Percentiles rank a stretch among this genome's conserved stretches.
Evolutionary conservation across 139 green algal genomes (phyloP).

Genomic region (Axilococcus clingmanii): DNA sequence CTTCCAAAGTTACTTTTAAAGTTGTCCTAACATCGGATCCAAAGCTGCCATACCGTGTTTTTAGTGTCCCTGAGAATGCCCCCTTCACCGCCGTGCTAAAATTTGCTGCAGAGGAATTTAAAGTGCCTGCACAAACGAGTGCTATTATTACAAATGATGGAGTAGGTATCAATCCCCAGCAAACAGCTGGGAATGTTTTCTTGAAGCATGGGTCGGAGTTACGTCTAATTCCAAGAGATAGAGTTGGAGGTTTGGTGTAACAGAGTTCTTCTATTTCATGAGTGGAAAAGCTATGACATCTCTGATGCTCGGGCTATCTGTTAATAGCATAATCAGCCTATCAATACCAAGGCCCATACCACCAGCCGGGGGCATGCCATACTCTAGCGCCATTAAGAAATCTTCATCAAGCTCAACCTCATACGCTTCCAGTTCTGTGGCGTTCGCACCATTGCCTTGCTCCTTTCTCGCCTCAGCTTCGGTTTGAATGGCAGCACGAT

Average conservation of each 20-base stretch:
- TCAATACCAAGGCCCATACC: conserved; percentile 98
- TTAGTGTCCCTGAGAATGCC: conserved; percentile 90
- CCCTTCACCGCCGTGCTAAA: conserved; percentile 96
- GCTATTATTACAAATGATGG: conserved; percentile 98
- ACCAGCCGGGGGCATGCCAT: conserved; percentile 93
- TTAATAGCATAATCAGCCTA: conserved; percentile 95
- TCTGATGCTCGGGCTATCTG: conserved; percentile 80
- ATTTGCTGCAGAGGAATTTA: conserved; percentile 96
- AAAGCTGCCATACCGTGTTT: conserved; percentile 92
- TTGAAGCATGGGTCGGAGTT: conserved; percentile 93
- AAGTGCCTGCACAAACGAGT: conserved; percentile 75
- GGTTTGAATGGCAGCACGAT: conserved; percentile 17
- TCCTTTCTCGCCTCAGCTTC: conserved; percentile 8
- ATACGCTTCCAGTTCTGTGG: conserved; percentile 21
- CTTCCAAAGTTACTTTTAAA: conserved; percentile 96
- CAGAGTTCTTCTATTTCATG: conserved; percentile 52
- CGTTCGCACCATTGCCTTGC: background rate
- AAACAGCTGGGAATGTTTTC: conserved; percentile 93
- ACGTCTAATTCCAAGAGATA: conserved; percentile 85
- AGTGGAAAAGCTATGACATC: conserved; percentile 97
- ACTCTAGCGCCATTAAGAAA: conserved; percentile 92
- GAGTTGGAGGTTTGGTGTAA: conserved; percentile 47
- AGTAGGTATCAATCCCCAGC: conserved; percentile 93
- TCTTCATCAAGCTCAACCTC: conserved; percentile 88
- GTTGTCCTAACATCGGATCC: conserved; percentile 92